Percentiles rank a stretch among this genome's conserved stretches.
Conservation (phyloP, 75 land plant genomes). For the Cupressus sempervirens region DNA sequence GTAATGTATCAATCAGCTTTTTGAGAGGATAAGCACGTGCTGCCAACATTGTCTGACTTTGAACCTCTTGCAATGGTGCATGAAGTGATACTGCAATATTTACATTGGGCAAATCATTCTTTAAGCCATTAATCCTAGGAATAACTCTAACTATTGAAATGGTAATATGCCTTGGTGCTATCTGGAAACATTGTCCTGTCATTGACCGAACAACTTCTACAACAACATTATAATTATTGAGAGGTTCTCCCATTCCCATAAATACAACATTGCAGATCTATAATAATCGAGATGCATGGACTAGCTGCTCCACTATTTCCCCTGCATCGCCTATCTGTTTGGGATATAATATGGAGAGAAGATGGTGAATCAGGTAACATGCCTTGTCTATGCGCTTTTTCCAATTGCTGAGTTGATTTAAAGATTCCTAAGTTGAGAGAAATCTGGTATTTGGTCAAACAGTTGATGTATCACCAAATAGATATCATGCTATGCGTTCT, state of each 20-base stretch:
- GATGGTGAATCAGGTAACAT: too few species aligned
- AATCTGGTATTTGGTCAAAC: too few species aligned
- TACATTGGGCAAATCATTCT: constrained; percentile 76
- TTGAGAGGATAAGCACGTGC: constrained; percentile 87
- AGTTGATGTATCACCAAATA: too few species aligned
- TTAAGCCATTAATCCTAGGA: constrained; percentile 74
- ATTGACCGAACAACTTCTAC: constrained; percentile 79
- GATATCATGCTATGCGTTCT: too few species aligned
- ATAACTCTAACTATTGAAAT: constrained; percentile 91
- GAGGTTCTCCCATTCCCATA: constrained; percentile 99
- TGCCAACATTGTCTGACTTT: constrained; percentile 95
- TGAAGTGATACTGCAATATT: constrained; percentile 94
- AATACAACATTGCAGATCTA: too few species aligned
- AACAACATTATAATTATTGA: constrained; percentile 84
- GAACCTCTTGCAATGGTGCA: constrained; percentile 95
- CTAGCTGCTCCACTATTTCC: too few species aligned
- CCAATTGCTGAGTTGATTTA: too few species aligned
- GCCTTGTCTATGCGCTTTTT: too few species aligned
- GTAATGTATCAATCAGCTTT: constrained; percentile 77
- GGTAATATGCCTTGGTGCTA: constrained; percentile 88
- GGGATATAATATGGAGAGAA: too few species aligned
- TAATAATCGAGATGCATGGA: too few species aligned
- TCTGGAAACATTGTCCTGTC: constrained; percentile 73
- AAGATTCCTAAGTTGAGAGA: too few species aligned
- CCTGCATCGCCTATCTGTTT: too few species aligned